These are phyloP conservation scores for Lactarius akahatsu DNA, from an alignment of 768 basidiomycete genomes.

Conservation along the genomic window DNA sequence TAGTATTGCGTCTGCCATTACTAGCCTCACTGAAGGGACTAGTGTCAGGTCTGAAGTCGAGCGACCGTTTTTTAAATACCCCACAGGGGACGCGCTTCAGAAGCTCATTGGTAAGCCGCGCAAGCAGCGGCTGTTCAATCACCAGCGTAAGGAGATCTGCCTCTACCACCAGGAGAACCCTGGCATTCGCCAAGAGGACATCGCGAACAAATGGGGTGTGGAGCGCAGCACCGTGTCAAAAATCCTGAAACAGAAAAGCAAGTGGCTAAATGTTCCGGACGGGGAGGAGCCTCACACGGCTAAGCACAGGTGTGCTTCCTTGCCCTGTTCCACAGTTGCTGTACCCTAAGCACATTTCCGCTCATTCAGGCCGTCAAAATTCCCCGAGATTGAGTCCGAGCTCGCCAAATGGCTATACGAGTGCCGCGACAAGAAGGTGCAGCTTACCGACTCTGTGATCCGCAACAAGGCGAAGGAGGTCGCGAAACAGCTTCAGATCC, in stretches of 20 bases:
- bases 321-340: slow-evolving; percentile 4
- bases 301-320: slow-evolving; percentile 60
- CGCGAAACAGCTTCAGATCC: slow-evolving; percentile 53
- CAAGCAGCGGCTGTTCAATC: slow-evolving; percentile 73
- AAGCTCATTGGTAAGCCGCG: slow-evolving; percentile 47
- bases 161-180: slow-evolving; percentile 61
- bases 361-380: slow-evolving; percentile 66
- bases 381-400: slow-evolving; percentile 69
- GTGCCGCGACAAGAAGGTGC: slow-evolving; percentile 45
- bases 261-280: slow-evolving; percentile 71
- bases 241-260: slow-evolving; percentile 80
- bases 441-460: slow-evolving; percentile 65
- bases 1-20: slow-evolving; percentile 53
- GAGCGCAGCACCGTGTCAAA: slow-evolving; percentile 95
- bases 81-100: slow-evolving; percentile 26
- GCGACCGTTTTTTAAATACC: slow-evolving; percentile 20
- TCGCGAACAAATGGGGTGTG: slow-evolving; percentile 70
- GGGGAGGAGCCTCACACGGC: slow-evolving; percentile 57
- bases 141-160: slow-evolving; percentile 76
- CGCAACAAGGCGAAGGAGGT: slow-evolving; percentile 68
- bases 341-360: slow-evolving; percentile 23
- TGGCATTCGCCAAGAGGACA: slow-evolving; percentile 77
- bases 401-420: slow-evolving; percentile 61
- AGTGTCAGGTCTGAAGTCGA: slow-evolving; percentile 24
- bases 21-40: slow-evolving; percentile 48